phyloP scores from a whole-genome alignment of 169 alveolate species.

The Plasmodium billcollinsi region DNA sequence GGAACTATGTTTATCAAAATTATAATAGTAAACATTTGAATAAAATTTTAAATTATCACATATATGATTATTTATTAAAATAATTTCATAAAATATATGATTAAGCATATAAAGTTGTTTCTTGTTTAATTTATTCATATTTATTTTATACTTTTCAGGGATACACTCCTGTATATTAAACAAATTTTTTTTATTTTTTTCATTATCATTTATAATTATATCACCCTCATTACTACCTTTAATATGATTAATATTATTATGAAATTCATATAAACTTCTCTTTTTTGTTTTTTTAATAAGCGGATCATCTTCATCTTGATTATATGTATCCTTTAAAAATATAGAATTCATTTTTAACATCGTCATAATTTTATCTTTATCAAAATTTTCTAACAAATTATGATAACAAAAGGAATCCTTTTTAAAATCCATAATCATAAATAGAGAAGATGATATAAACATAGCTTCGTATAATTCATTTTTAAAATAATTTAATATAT shows the following conservation, averaged over 20 bases:
- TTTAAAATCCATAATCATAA: conserved; percentile 69
- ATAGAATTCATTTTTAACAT: conserved; percentile 15
- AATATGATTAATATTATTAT: neutral
- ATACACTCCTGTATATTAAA: conserved; percentile 62
- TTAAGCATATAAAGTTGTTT: conserved; percentile 65
- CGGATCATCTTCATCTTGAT: neutral
- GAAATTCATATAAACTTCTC: neutral
- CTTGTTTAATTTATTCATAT: conserved; percentile 36
- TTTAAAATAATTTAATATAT: conserved; percentile 52
- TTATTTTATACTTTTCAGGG: conserved; percentile 64
- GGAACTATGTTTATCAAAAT: conserved; percentile 5
- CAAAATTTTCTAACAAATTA: conserved; percentile 50
- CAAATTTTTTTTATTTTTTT: conserved; percentile 13
- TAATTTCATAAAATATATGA: conserved; percentile 72
- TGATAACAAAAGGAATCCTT: conserved; percentile 68
- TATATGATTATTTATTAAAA: conserved; percentile 57
- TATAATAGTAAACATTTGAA: conserved; percentile 58
- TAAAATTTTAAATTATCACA: conserved; percentile 68
- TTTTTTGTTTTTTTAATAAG: neutral
- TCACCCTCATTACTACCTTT: neutral
- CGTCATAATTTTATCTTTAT: conserved; percentile 41
- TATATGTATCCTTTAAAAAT: neutral
- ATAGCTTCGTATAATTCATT: conserved; percentile 51
- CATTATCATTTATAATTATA: neutral
- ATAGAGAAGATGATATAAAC: conserved; percentile 61